Conservation (phyloP, 1,284 basidiomycete genomes). For the Schizophyllum commune region DNA sequence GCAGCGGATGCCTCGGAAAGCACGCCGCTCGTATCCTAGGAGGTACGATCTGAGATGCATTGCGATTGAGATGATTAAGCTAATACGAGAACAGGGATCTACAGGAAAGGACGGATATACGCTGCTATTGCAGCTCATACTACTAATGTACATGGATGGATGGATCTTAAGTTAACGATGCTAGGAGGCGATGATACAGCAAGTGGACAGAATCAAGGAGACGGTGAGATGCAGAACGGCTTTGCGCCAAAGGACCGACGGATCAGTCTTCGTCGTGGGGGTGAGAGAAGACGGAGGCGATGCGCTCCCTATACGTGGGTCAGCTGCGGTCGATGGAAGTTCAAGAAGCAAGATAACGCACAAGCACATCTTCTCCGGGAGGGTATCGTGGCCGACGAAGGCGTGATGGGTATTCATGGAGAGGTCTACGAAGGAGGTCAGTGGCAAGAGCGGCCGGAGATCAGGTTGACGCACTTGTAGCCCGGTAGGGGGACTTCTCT, state of each 20-base stretch:
- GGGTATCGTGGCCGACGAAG: background rate
- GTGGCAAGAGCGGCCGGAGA: background rate
- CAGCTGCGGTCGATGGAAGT: background rate
- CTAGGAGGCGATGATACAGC: background rate
- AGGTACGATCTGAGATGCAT: background rate
- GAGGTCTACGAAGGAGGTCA: background rate
- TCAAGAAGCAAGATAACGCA: background rate
- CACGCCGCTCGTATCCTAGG: background rate
- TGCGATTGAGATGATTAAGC: background rate
- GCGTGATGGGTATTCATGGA: background rate
- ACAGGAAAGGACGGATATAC: background rate
- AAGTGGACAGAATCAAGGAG: background rate
- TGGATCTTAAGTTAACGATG: background rate
- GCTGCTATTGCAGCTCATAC: background rate
- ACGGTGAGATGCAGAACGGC: background rate
- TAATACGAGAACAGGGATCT: background rate
- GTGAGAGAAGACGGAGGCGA: background rate
- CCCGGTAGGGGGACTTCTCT: background rate
- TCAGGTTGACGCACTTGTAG: background rate
- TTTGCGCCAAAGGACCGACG: background rate
- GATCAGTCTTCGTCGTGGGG: background rate
- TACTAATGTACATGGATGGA: background rate
- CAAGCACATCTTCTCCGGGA: background rate
- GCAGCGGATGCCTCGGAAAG: background rate
- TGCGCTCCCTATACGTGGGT: background rate